Conservation (phyloP, 2,329 filamentous ascomycete species). For the Zalaria obscura region DNA sequence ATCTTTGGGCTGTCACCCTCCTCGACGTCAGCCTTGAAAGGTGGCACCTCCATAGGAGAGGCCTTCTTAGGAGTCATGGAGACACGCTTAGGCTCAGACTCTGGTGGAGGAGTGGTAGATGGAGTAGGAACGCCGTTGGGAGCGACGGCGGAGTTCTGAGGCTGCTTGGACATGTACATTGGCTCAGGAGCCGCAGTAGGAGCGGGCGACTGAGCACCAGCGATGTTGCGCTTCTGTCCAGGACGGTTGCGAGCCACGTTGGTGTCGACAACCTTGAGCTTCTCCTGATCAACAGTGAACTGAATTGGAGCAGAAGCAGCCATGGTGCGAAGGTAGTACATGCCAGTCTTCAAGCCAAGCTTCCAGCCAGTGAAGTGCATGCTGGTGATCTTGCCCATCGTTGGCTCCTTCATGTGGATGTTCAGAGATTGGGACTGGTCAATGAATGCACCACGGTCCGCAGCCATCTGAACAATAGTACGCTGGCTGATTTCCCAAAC, state of each 20-base stretch:
- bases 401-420: slow-evolving; percentile 98
- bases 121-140: slow-evolving; percentile 56
- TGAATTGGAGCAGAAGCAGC: slow-evolving; percentile 93
- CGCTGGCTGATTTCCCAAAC: slow-evolving; percentile 99
- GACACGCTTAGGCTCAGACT: slow-evolving; percentile 23
- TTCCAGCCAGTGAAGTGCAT: slow-evolving; percentile 99
- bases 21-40: slow-evolving; percentile 62
- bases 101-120: slow-evolving; percentile 49
- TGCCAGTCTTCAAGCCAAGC: slow-evolving; percentile 96
- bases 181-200: slow-evolving; percentile 42
- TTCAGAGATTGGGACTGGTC: slow-evolving; percentile 98
- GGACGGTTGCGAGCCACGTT: slow-evolving; percentile 51
- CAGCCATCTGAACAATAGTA: slow-evolving; percentile 91
- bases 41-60: slow-evolving; percentile 44
- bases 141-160: slow-evolving; percentile 20
- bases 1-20: slow-evolving; percentile 71
- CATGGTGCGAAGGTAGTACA: slow-evolving; percentile 99
- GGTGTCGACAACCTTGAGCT: slow-evolving; percentile 74
- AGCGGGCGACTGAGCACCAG: slow-evolving; percentile 28
- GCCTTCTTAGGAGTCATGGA: slow-evolving; percentile 34
- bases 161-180: slow-evolving; percentile 47
- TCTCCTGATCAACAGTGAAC: slow-evolving; percentile 97
- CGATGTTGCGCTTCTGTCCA: slow-evolving; percentile 55
- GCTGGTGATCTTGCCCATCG: slow-evolving; percentile 98
- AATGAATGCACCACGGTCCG: slow-evolving; percentile 95